phyloP scores from a whole-genome alignment of 108 stramenopile genomes.

The Fragilaria radians region DNA sequence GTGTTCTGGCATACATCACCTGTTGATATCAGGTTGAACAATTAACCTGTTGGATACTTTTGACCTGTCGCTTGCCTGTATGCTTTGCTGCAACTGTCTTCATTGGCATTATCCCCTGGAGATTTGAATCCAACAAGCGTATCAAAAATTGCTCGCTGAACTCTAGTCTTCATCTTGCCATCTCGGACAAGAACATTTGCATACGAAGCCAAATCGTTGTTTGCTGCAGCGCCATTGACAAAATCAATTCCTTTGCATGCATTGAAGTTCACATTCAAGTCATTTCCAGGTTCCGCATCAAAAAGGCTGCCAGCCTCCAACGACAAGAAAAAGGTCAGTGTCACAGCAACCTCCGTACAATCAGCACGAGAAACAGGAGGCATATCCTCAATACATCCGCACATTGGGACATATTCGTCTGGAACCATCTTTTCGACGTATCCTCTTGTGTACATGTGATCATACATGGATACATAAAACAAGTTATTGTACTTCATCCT shows the following conservation, averaged over 20 bases:
- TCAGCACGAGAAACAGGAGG: constrained; percentile 37
- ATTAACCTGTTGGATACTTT: too few relatives aligned
- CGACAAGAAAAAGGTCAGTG: background rate
- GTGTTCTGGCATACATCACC: too few relatives aligned
- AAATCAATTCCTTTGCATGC: constrained; percentile 2
- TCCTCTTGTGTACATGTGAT: constrained; percentile 45
- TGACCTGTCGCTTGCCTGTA: too few relatives aligned
- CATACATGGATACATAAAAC: constrained; percentile 49
- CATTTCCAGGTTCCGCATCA: constrained; percentile 7
- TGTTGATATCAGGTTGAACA: too few relatives aligned
- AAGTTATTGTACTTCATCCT: constrained; percentile 24
- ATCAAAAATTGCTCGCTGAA: too few relatives aligned
- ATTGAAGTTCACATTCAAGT: constrained; percentile 1
- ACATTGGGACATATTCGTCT: constrained; percentile 25
- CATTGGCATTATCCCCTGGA: too few relatives aligned
- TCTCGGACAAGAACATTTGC: background rate
- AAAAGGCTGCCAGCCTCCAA: constrained; percentile 9
- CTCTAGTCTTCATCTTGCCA: too few relatives aligned
- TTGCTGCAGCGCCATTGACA: too few relatives aligned
- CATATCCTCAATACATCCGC: constrained; percentile 52
- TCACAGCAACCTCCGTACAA: constrained; percentile 27
- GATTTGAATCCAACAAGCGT: too few relatives aligned
- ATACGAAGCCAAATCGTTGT: constrained; percentile 1
- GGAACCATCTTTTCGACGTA: constrained; percentile 39
- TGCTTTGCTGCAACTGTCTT: too few relatives aligned